Conservation (phyloP, 352 stramenopile species). For the Globisporangium mamillatum region DNA sequence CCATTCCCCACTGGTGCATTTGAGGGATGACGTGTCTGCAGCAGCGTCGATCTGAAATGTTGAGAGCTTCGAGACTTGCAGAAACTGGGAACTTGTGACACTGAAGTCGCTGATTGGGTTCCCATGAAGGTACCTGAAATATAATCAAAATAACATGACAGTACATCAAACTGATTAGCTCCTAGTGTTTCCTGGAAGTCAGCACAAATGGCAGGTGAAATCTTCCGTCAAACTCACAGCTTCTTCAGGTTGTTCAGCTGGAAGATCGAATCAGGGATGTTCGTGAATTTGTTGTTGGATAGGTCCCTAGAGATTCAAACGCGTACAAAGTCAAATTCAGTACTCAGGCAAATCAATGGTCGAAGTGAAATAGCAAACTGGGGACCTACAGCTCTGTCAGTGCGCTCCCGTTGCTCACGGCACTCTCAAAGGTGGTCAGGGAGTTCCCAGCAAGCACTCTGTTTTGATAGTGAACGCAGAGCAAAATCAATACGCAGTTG, state of each 20-base stretch:
- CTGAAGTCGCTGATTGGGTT: slow-evolving; percentile 7
- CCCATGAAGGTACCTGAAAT: neutral
- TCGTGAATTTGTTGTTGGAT: slow-evolving; percentile 6
- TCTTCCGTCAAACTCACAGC: neutral
- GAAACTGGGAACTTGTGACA: slow-evolving; percentile 1
- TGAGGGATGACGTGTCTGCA: neutral
- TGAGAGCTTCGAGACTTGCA: neutral
- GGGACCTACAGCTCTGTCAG: neutral
- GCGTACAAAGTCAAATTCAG: neutral
- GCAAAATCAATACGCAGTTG: neutral
- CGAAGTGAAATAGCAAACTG: neutral
- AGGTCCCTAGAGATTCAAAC: slow-evolving; percentile 1
- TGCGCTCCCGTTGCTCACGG: neutral
- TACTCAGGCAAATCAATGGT: neutral
- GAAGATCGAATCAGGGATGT: neutral
- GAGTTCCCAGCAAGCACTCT: neutral
- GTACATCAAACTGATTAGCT: neutral
- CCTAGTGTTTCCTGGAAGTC: neutral
- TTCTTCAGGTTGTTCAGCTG: slow-evolving; percentile 2
- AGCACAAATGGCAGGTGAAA: neutral
- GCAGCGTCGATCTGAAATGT: neutral
- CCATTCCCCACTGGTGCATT: neutral
- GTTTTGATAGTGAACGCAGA: neutral
- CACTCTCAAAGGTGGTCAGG: neutral
- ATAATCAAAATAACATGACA: neutral